Base-by-base conservation (phyloP, 1,284 basidiomycete species). In the Trichosporon sp. region DNA sequence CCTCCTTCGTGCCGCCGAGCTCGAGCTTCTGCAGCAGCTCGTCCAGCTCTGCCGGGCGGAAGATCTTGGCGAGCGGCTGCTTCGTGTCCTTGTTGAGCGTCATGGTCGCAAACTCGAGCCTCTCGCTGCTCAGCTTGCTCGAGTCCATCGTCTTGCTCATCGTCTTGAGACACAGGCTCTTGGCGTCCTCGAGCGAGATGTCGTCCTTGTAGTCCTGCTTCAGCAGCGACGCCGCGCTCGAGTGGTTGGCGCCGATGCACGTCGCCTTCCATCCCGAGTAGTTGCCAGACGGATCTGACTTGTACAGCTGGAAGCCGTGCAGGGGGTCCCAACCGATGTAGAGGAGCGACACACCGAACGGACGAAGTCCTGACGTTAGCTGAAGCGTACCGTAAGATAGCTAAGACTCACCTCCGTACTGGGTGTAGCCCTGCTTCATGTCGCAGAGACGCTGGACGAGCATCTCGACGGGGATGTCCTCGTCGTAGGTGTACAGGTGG, bases 141-240 rank as follows among this genome's bases (percentile, higher is more conserved):
- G 93, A 95, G 81, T 99, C 96, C 95, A 99, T 98, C 62, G 96
- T 98, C 88, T 98, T 99, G 87, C 94, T 95, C 90, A 99, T 93
- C 66, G 95, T 92, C 85, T 91, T 92, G 75, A 98, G 87, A 64
- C 93, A 94, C 47, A 99, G 86, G 29, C 88, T 90, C 77, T 96
- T 91, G n/a, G 95, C 95, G 67, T 95, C 93, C 78, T 95, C 92
- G 51, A 97, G 87, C 18, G 87, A 85, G 70, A 98, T 91, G 71
- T 95, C 93, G 75, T 98, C 96, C 83, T 98, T 97, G 86, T 98
- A 98, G 82, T 99, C 97, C 84, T 99, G 96, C 86, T 98, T 96
- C 74, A 99, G 85, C 77, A 99, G 85, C 51, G 75, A 77, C 2
- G 80, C 73, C n/a, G 80, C 80, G 15, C 77, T 78, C 42, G 95